phyloP scores from a whole-genome alignment of 768 basidiomycete species.

The Pleurotus djamor region DNA sequence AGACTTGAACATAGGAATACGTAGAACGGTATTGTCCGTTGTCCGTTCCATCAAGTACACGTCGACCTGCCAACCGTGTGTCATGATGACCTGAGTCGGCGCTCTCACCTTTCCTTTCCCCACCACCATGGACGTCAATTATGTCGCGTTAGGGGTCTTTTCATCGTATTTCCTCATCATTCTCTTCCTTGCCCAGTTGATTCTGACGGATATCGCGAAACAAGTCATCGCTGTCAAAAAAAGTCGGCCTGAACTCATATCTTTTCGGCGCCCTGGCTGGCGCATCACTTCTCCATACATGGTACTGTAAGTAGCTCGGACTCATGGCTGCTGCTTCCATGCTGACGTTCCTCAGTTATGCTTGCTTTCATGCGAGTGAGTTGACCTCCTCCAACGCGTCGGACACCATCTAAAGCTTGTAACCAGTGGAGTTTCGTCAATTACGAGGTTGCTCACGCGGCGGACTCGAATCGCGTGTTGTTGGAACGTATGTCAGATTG shows the following conservation, averaged over 20 bases:
- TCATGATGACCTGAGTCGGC: background rate
- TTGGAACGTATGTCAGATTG: slow-evolving; percentile 41
- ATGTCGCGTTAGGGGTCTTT: slow-evolving; percentile 8
- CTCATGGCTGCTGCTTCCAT: background rate
- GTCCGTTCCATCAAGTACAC: background rate
- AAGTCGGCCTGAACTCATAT: background rate
- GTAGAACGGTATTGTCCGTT: background rate
- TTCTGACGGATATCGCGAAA: slow-evolving; percentile 7
- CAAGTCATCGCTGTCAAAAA: background rate
- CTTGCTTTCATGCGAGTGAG: slow-evolving; percentile 40
- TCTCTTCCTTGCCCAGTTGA: slow-evolving; percentile 4
- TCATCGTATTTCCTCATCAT: slow-evolving; percentile 8
- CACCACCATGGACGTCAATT: slow-evolving; percentile 4
- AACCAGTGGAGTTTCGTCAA: slow-evolving; percentile 53
- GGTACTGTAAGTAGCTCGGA: slow-evolving; percentile 42
- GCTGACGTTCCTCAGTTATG: slow-evolving; percentile 32
- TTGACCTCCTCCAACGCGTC: background rate
- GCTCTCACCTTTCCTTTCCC: background rate
- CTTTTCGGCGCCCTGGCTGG: slow-evolving; percentile 30
- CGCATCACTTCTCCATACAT: slow-evolving; percentile 40
- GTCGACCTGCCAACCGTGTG: background rate
- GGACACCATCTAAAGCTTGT: background rate
- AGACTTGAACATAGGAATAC: too few species aligned
- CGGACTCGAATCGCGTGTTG: background rate
- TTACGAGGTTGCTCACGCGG: slow-evolving; percentile 27